phyloP scores from a whole-genome alignment of 495 filamentous ascomycete genomes.

The Penicillium bialowiezense region DNA sequence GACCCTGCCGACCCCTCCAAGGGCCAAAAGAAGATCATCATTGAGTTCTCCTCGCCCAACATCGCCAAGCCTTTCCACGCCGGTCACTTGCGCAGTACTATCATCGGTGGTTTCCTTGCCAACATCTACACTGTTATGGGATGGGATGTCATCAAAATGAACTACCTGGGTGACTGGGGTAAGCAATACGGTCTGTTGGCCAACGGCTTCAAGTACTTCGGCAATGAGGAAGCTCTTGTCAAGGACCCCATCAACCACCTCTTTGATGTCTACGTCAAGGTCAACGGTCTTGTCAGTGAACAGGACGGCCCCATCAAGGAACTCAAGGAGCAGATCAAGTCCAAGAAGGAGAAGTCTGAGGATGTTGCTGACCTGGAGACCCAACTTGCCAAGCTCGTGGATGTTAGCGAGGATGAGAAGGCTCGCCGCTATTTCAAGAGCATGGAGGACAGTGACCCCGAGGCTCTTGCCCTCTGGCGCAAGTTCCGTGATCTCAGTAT shows the following conservation, averaged over 20 bases:
- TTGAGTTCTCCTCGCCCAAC: slow-evolving; percentile 76
- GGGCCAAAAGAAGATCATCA: slow-evolving; percentile 65
- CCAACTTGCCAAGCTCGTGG: slow-evolving; percentile 51
- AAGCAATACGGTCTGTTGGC: slow-evolving; percentile 72
- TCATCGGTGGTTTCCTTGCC: slow-evolving; percentile 69
- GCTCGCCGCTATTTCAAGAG: slow-evolving; percentile 82
- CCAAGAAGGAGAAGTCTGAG: slow-evolving; percentile 49
- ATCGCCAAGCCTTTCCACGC: slow-evolving; percentile 75
- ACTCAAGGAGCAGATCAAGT: slow-evolving; percentile 52
- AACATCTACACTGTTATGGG: slow-evolving; percentile 68
- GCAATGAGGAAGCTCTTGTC: slow-evolving; percentile 57
- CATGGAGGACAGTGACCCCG: slow-evolving; percentile 79
- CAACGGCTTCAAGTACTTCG: slow-evolving; percentile 63
- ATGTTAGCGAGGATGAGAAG: slow-evolving; percentile 60
- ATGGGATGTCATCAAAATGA: slow-evolving; percentile 69
- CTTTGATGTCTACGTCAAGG: slow-evolving; percentile 66
- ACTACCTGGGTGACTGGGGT: slow-evolving; percentile 78
- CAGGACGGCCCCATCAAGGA: slow-evolving; percentile 57
- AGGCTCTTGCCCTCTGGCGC: slow-evolving; percentile 77
- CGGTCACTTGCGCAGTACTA: slow-evolving; percentile 71
- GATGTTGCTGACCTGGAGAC: slow-evolving; percentile 44
- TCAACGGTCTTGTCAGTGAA: slow-evolving; percentile 52
- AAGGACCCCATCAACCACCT: slow-evolving; percentile 67
- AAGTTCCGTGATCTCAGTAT: slow-evolving; percentile 90
- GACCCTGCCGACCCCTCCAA: slow-evolving; percentile 67